Base-by-base conservation (phyloP, 2,329 filamentous ascomycete genomes). In the Ophiognomonia clavigignenti-juglandacearum region DNA sequence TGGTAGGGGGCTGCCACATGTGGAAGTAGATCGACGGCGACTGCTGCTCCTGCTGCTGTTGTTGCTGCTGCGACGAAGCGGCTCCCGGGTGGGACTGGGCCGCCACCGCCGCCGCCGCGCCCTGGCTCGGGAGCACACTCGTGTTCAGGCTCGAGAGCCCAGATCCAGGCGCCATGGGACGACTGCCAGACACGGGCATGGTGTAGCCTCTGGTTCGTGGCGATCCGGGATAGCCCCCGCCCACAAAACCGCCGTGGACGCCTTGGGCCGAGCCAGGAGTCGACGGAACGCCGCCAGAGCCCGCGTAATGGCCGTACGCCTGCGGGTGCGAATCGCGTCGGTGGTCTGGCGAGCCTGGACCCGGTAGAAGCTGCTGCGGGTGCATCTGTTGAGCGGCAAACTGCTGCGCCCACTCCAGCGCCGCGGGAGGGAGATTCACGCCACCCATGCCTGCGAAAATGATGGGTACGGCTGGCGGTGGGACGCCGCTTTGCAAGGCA, bases 21-120 rank as follows among this genome's bases (percentile, higher is more conserved):
- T 95, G 88, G 63, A 96, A 96, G 65, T 88, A 93, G 39, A 95
- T 86, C 19, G 84, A 86, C 0, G 85, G 82, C 34, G 86, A 88
- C 16, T 81, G 77, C 53, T 83, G 73, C 37, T 79, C 88, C 16
- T 81, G 77, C 53, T 83, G 73, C 37, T 79, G 67, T 39, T 82
- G 80, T 55, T 85, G 77, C 57, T 83, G 80, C 50, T 77, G 75
- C 38, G 67, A 62, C 32, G 73, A 66, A 7, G 71, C 67, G 45
- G 80, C 75, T 32, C 69, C 77, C 58, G 71, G 73, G 59, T 73
- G 77, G 60, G 70, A 74, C 65, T 75, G 75, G 58, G 63, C 46
- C 14, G 61, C 62, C 27, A 60, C 55, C n/a, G 64, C 56, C 6
- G 32, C 32, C 32, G 32, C 32, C 4, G 32, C 32, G 14, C 63